phyloP scores from a whole-genome alignment of 2,329 filamentous ascomycete species.

The Graphiopsis chlorocephala region DNA sequence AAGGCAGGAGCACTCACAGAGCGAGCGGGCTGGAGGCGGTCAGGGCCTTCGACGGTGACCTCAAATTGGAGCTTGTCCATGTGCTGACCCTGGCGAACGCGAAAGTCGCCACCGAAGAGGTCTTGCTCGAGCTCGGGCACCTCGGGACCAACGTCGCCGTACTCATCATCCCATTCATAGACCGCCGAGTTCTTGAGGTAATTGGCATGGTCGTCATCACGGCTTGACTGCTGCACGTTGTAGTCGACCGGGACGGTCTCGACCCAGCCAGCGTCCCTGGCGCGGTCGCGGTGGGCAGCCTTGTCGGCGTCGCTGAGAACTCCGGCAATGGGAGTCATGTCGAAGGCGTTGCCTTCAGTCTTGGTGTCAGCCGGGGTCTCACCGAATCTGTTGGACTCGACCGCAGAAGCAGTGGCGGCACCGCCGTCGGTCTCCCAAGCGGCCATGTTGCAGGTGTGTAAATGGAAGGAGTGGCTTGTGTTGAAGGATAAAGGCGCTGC shows the following conservation, averaged over 20 bases:
- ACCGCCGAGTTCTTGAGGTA: conserved; percentile 57
- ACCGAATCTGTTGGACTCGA: background rate
- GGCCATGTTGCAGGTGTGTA: background rate
- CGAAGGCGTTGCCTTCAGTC: background rate
- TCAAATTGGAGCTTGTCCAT: conserved; percentile 56
- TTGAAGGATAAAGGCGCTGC: background rate
- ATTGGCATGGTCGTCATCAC: conserved; percentile 33
- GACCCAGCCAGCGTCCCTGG: conserved; percentile 29
- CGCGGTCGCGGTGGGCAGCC: conserved; percentile 10
- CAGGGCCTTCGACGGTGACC: conserved; percentile 50
- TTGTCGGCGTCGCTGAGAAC: conserved; percentile 15
- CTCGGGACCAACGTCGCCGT: conserved; percentile 76
- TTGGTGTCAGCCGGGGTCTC: background rate
- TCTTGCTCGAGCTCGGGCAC: conserved; percentile 68
- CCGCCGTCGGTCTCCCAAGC: background rate
- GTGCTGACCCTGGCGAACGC: conserved; percentile 61
- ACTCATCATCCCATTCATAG: conserved; percentile 84
- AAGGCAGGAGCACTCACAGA: conserved; percentile 41
- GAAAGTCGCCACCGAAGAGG: conserved; percentile 63
- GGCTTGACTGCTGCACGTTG: conserved; percentile 20
- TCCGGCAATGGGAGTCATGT: background rate
- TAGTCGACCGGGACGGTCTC: conserved; percentile 30
- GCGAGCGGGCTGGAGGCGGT: conserved; percentile 48
- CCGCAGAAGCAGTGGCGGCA: background rate
- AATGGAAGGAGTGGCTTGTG: background rate